Evolutionary conservation across 371 early-diverging fungal species (phyloP), one percentile per base, ranked within the genome.

Genomic region (Mortierella sp.): DNA sequence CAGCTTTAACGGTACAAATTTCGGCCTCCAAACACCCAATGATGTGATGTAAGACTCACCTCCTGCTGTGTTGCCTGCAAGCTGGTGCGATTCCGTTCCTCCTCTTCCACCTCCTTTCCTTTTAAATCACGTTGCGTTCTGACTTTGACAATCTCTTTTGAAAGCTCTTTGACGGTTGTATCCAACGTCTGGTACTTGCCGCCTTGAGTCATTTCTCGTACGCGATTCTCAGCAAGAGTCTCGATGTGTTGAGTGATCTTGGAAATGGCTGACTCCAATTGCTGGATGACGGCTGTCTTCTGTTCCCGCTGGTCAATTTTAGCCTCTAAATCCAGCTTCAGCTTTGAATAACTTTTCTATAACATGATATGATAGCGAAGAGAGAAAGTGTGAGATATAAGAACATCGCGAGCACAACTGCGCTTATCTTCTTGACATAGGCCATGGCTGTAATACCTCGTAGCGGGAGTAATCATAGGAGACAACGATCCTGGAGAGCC

Each of bases 111-210:
- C 5, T 94, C 88, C 14, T 87, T 76, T n/a, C 78, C 81, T 61
- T 93, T 87, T 21, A 96, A 82, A 49, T 94, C 91, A 39, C 83
- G 78, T 71, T 95, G 93, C 2, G 97, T 94, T 52, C 91, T 90
- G 14, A 93, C 70, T 54, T 89, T 84, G 18, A 93, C 93, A 18
- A 95, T 78, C 43, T 93, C 86, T 52, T 91, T 95, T 14, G 93
- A 83, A 19, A 86, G 79, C 28, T 91, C 90, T 55, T 94, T 93
- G 47, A 91, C 86, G 9, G 79, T 67, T 0, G 81, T 80, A 61
- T 98, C 95, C 50, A 94, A 64, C 31, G 84, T 78, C 52, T 84
- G 81, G 45, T 86, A 90, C 34, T 82, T 89, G 30, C 84, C 88
- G 30, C 89, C 90, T 34, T 87, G 86, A 28, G 89, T 67, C 64